phyloP scores from a whole-genome alignment of 441 rosid genomes.

The Omphalea diandra region DNA sequence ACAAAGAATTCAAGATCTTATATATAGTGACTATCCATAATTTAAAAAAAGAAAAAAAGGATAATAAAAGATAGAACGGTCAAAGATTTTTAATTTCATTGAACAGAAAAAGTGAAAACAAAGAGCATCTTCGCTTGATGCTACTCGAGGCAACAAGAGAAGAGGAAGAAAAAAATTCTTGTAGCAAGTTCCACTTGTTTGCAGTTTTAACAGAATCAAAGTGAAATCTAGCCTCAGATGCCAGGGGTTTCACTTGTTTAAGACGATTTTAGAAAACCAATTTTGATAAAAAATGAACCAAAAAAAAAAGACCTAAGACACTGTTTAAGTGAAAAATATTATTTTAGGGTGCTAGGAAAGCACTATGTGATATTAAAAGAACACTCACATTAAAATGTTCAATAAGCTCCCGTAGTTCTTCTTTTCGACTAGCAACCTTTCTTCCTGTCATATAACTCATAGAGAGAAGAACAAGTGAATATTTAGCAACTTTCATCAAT shows the following conservation, averaged over 20 bases:
- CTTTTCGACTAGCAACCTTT: conserved; percentile 61
- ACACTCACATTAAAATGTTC: conserved; percentile 92
- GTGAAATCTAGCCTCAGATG: not conserved
- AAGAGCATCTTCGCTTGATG: not conserved
- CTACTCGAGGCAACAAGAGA: not conserved
- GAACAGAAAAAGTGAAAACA: not conserved
- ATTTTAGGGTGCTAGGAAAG: conserved; percentile 12
- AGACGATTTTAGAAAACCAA: too few species aligned
- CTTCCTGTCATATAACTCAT: conserved; percentile 49
- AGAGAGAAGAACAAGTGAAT: conserved; percentile 16
- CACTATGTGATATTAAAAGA: not conserved
- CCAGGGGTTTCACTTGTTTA: not conserved
- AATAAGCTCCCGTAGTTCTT: conserved; percentile 74
- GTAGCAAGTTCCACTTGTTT: not conserved
- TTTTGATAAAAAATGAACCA: too few species aligned
- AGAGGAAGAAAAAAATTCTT: not conserved
- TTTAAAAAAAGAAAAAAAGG: conserved; percentile 7
- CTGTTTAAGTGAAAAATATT: too few species aligned
- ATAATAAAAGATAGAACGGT: not conserved
- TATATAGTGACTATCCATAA: not conserved
- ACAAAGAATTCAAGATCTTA: not conserved
- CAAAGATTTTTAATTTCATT: not conserved
- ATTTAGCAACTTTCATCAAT: conserved; percentile 5
- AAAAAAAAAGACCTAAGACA: not conserved
- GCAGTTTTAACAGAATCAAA: not conserved